Conservation (phyloP, 1,139 yeast species). For the Hemisphaericaspora xylofermentans region DNA sequence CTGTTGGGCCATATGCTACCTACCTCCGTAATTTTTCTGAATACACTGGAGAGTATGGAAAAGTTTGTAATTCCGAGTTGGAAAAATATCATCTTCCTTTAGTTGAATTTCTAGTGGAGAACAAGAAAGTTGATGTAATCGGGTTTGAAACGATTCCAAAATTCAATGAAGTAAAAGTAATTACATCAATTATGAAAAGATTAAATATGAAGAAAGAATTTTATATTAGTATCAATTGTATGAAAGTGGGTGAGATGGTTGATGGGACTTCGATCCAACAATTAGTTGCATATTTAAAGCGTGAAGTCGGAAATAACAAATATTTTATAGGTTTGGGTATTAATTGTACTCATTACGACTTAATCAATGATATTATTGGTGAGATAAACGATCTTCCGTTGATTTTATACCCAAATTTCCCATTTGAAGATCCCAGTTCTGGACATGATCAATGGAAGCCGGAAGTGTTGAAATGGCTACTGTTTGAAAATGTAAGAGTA, state of each 20-base stretch:
- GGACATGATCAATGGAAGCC: constrained; percentile 26
- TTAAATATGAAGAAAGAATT: constrained; percentile 24
- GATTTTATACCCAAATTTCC: constrained; percentile 42
- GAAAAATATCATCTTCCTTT: constrained; percentile 50
- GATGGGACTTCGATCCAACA: constrained; percentile 33
- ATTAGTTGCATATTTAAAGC: constrained; percentile 19
- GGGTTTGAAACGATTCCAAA: constrained; percentile 69
- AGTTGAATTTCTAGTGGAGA: constrained; percentile 34
- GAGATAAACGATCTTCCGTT: constrained; percentile 18
- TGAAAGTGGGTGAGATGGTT: constrained; percentile 21
- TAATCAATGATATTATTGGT: constrained; percentile 13
- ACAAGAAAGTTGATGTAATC: constrained; percentile 48
- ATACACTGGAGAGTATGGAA: constrained; percentile 60
- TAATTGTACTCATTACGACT: constrained; percentile 36
- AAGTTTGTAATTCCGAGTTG: constrained; percentile 28
- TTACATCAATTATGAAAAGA: constrained; percentile 23
- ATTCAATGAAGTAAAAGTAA: constrained; percentile 44
- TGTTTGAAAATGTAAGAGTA: constrained; percentile 30
- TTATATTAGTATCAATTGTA: constrained; percentile 28
- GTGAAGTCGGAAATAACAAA: constrained; percentile 5
- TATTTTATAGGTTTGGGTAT: constrained; percentile 37
- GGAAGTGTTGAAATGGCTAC: constrained; percentile 33
- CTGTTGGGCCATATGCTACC: constrained; percentile 77
- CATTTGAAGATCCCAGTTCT: constrained; percentile 25
- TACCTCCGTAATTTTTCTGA: constrained; percentile 64